A percentile compares a stretch with the other conserved stretches of the same genome.
Evolutionary conservation across 2,329 filamentous ascomycete genomes (phyloP).

Genomic region (Ophiostoma sp.): DNA sequence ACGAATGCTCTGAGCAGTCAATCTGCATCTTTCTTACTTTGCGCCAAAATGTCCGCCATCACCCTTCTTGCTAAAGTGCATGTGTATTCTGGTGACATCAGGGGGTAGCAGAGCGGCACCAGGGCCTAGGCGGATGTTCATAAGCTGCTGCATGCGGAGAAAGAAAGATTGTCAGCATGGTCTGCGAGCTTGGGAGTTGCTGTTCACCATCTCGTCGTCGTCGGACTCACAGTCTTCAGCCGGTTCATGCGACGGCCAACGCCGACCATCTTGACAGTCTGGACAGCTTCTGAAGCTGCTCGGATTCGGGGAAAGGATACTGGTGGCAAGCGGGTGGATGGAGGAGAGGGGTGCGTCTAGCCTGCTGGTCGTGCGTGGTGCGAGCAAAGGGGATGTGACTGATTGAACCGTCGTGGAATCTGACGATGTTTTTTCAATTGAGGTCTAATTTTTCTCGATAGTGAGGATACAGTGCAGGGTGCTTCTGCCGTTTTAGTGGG

Average conservation of each 20-base stretch:
- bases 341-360: not conserved
- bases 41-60: slow-evolving; percentile 66
- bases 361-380: not conserved
- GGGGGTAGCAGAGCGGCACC: slow-evolving; percentile 77
- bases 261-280: slow-evolving; percentile 33
- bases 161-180: not conserved
- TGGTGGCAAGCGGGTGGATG: not conserved
- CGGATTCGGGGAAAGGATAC: not conserved
- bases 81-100: slow-evolving; percentile 66
- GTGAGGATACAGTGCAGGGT: not conserved
- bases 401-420: not conserved
- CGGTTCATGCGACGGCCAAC: slow-evolving; percentile 66
- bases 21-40: slow-evolving; percentile 45
- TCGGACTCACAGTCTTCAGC: slow-evolving; percentile 59
- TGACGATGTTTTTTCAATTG: slow-evolving; percentile 5
- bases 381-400: not conserved
- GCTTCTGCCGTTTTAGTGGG: not conserved
- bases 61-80: slow-evolving; percentile 61
- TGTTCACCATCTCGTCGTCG: not conserved
- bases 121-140: slow-evolving; percentile 70
- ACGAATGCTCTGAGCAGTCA: too few relatives aligned
- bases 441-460: slow-evolving; percentile 11
- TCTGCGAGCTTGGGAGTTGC: not conserved
- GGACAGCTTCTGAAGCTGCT: not conserved
- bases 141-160: slow-evolving; percentile 50